Percentiles rank a stretch among this genome's conserved stretches.
Conservation (phyloP, 768 basidiomycete species). For the Mycena maculata region DNA sequence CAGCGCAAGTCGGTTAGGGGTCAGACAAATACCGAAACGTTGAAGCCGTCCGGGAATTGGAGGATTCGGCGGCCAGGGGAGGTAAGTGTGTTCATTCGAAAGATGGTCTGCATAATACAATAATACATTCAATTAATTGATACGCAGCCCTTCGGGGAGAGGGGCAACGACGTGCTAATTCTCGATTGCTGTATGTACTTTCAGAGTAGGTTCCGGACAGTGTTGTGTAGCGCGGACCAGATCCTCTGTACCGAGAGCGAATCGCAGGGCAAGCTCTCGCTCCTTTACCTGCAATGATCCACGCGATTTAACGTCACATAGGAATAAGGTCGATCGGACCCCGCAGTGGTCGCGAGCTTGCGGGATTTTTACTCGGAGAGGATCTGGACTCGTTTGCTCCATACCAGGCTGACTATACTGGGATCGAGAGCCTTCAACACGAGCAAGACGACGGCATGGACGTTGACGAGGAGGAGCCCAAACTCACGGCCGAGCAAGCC, state of each 20-base stretch:
- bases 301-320: not conserved
- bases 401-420: conserved; percentile 49
- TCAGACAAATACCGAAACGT: conserved; percentile 73
- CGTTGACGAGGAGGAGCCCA: conserved; percentile 66
- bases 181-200: conserved; percentile 82
- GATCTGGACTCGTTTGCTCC: conserved; percentile 54
- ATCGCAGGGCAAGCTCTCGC: conserved; percentile 52
- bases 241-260: conserved; percentile 69
- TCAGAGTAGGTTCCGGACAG: conserved; percentile 57
- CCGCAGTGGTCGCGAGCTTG: conserved; percentile 28
- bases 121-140: conserved; percentile 16
- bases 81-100: conserved; percentile 46
- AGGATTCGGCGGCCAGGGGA: conserved; percentile 59
- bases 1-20: conserved; percentile 62
- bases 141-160: conserved; percentile 46
- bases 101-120: not conserved
- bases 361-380: conserved; percentile 49
- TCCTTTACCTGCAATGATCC: not conserved
- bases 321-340: conserved; percentile 23
- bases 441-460: conserved; percentile 62
- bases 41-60: conserved; percentile 71
- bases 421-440: conserved; percentile 19
- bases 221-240: conserved; percentile 76
- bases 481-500: conserved; percentile 62
- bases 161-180: conserved; percentile 76